Conservation (phyloP, 495 filamentous ascomycete genomes). For the Talaromyces nanjingensis region DNA sequence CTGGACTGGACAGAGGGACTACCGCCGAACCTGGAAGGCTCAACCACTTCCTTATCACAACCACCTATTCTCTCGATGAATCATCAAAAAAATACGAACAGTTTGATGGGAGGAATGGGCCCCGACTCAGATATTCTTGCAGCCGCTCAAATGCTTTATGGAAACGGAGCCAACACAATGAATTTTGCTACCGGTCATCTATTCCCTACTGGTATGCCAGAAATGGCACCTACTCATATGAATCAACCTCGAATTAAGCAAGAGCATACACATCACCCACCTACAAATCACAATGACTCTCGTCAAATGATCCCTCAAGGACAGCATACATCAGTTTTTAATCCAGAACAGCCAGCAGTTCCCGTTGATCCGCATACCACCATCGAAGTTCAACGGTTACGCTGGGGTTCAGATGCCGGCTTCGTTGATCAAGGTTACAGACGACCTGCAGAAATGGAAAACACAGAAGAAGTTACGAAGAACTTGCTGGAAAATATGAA, state of each 20-base stretch:
- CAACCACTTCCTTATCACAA: slow-evolving; percentile 54
- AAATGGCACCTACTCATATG: slow-evolving; percentile 16
- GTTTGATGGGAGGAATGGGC: slow-evolving; percentile 6
- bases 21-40: slow-evolving; percentile 54
- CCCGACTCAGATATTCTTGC: slow-evolving; percentile 42
- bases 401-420: slow-evolving; percentile 60
- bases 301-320: slow-evolving; percentile 14
- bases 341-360: slow-evolving; percentile 30
- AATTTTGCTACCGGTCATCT: slow-evolving; percentile 27
- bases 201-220: slow-evolving; percentile 18
- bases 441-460: slow-evolving; percentile 44
- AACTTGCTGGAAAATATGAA: slow-evolving; percentile 47
- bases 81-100: slow-evolving; percentile 15
- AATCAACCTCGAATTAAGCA: neutral
- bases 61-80: slow-evolving; percentile 26
- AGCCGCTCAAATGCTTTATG: slow-evolving; percentile 42
- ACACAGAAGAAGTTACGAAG: slow-evolving; percentile 46
- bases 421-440: slow-evolving; percentile 55
- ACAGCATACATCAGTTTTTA: slow-evolving; percentile 38
- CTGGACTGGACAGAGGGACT: slow-evolving; percentile 49
- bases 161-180: slow-evolving; percentile 24
- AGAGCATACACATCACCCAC: neutral
- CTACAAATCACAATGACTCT: neutral
- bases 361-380: slow-evolving; percentile 34
- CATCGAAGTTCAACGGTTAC: slow-evolving; percentile 35